A percentile compares a stretch with the other conserved stretches of the same genome.
These are phyloP conservation scores for Conticribra weissflogii DNA, from an alignment of 108 stramenopile species.

Conservation along the genomic window DNA sequence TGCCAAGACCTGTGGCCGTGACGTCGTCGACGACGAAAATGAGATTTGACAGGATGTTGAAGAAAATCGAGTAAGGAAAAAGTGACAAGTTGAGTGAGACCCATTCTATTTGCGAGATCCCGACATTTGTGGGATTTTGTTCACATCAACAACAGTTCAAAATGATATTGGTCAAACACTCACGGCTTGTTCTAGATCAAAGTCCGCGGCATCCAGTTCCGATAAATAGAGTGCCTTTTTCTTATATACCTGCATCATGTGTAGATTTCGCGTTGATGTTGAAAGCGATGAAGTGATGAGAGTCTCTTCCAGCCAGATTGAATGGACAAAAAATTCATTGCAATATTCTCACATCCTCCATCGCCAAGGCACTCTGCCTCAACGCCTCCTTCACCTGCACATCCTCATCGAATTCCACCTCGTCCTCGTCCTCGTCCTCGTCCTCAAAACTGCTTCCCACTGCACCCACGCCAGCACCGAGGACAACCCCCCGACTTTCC, in stretches of 20 bases:
- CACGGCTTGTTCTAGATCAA: conserved; percentile 83
- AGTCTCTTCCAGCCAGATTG: too few relatives aligned
- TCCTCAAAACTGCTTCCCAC: neutral
- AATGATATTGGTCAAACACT: conserved; percentile 12
- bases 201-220: conserved; percentile 79
- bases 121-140: too few relatives aligned
- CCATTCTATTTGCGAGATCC: too few relatives aligned
- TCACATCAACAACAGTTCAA: too few relatives aligned
- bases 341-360: neutral
- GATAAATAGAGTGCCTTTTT: conserved; percentile 71
- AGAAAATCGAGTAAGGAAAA: neutral
- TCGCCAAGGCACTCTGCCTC: conserved; percentile 1
- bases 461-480: neutral
- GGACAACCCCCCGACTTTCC: conserved; percentile 10
- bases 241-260: conserved; percentile 56
- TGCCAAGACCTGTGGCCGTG: conserved; percentile 61
- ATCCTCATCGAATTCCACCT: too few relatives aligned
- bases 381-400: conserved; percentile 20
- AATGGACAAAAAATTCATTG: too few relatives aligned
- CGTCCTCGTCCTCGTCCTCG: conserved; percentile 15
- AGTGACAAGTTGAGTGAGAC: neutral
- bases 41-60: too few relatives aligned
- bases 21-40: too few relatives aligned
- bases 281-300: neutral
- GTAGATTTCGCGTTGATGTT: neutral